Evolutionary conservation across 441 rosid species (phyloP), one percentile per base, ranked within the genome.

Genomic region (Omphalea diandra): DNA sequence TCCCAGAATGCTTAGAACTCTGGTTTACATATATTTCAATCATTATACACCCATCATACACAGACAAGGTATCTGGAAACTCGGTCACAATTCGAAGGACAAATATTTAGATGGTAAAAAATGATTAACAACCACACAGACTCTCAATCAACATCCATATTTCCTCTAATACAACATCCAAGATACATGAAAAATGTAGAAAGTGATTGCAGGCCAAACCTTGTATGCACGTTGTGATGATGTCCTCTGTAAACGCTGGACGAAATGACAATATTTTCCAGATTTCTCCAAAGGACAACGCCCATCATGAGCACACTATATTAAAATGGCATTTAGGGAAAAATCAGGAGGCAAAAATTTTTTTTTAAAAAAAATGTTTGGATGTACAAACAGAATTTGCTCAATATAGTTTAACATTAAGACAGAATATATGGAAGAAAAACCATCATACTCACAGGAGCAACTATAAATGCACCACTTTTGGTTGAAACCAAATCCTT

Each of bases 251-350:
- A 92, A 75, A 41, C 93, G 91, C 81, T 94, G 98, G 74, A 81
- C 93, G 79, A 92, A 92, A 84, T 94, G 99, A 73, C 97, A 92
- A 75, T 90, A 94, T 75, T 94, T 94, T 70, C 76, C 93, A 44
- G 93, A 81, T 64, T 89, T 90, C 77, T 81, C 91, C 84, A 92
- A 73, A 17, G 97, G 91, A 74, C 98, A 94, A 26, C 43, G 80
- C 65, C 99, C 98, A 73, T 92, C 98, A 81, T 94, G 98, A 73
- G 99, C 85, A 80, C 99, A 92, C 97, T 92, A 83, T 77, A 80
- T 62, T 59, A 75, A 32, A 57, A 84, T 32, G 69, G 58, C 61
- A 49, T 18, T 68, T 68, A 76, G 61, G 56, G 50, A 43, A 72
- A 50, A 58, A 22, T 55, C 38, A 67, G 44, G 46, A n/a, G 9